Conservation (phyloP, 768 basidiomycete genomes). For the Rhizopogon rudus region DNA sequence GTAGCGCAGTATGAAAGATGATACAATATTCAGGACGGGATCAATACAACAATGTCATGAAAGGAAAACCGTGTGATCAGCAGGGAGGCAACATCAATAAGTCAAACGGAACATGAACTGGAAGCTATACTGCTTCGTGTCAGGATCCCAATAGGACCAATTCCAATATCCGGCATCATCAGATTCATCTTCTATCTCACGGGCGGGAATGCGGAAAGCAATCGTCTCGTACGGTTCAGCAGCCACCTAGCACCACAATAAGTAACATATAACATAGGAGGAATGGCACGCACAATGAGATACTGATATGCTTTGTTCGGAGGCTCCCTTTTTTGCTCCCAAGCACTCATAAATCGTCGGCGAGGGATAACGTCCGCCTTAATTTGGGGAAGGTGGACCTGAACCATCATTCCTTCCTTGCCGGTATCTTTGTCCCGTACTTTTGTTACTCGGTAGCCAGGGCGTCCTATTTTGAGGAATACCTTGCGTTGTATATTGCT, state of each 20-base stretch:
- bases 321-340: slow-evolving; percentile 93
- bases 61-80: not conserved
- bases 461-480: slow-evolving; percentile 95
- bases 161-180: slow-evolving; percentile 90
- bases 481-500: slow-evolving; percentile 83
- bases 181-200: slow-evolving; percentile 94
- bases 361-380: slow-evolving; percentile 81
- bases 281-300: slow-evolving; percentile 69
- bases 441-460: slow-evolving; percentile 95
- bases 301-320: slow-evolving; percentile 98
- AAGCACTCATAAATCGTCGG: slow-evolving; percentile 93
- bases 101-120: slow-evolving; percentile 89
- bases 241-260: slow-evolving; percentile 64
- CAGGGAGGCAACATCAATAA: slow-evolving; percentile 20
- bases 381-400: slow-evolving; percentile 93
- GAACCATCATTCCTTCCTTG: slow-evolving; percentile 96
- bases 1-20: not conserved
- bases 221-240: slow-evolving; percentile 99
- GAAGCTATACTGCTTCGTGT: slow-evolving; percentile 97
- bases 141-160: slow-evolving; percentile 99
- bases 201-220: slow-evolving; percentile 96
- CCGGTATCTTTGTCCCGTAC: slow-evolving; percentile 87
- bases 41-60: not conserved
- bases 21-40: not conserved
- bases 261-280: slow-evolving; percentile 17